A percentile compares a stretch with the other conserved stretches of the same genome.
These are phyloP conservation scores for Keithomyces neogunnii DNA, from an alignment of 2,329 filamentous ascomycete species.

Conservation along the genomic window DNA sequence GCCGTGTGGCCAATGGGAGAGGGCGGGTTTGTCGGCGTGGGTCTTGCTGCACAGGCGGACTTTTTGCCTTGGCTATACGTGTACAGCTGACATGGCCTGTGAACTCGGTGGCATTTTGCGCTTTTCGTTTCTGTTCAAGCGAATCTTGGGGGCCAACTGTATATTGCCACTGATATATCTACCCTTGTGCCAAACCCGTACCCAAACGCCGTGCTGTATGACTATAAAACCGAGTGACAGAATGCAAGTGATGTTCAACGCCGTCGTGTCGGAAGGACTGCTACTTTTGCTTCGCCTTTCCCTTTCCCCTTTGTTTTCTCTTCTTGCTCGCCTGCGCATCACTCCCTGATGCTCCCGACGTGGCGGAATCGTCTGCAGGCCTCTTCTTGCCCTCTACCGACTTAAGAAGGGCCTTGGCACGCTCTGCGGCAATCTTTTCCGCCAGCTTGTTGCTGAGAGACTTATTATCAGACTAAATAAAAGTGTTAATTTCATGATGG, in stretches of 20 bases:
- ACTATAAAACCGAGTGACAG: background rate
- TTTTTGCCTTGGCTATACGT: conserved; percentile 1
- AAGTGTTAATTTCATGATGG: conserved; percentile 6
- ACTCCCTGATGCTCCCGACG: conserved; percentile 12
- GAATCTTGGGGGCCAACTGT: too few species aligned
- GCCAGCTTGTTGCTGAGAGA: conserved; percentile 41
- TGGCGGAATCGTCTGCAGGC: conserved; percentile 23
- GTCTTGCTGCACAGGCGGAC: conserved; percentile 19
- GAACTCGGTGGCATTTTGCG: too few species aligned
- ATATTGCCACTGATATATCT: too few species aligned
- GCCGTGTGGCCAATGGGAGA: conserved; percentile 19
- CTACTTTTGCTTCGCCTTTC: conserved; percentile 13
- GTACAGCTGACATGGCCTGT: too few species aligned
- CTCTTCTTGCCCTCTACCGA: conserved; percentile 38
- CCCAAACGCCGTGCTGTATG: background rate
- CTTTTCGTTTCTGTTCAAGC: too few species aligned
- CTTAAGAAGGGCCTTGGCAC: conserved; percentile 42
- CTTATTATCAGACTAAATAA: conserved; percentile 39
- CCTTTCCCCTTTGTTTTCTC: conserved; percentile 20
- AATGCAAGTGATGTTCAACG: background rate
- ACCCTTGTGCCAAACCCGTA: background rate
- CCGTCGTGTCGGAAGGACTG: too few species aligned
- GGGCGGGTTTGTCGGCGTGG: conserved; percentile 14
- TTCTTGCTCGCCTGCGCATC: conserved; percentile 20
- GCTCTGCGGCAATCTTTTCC: conserved; percentile 49